Evolutionary conservation across 108 stramenopile genomes (phyloP), one percentile per base, ranked within the genome.

Genomic region (Skeletonema costatum): DNA sequence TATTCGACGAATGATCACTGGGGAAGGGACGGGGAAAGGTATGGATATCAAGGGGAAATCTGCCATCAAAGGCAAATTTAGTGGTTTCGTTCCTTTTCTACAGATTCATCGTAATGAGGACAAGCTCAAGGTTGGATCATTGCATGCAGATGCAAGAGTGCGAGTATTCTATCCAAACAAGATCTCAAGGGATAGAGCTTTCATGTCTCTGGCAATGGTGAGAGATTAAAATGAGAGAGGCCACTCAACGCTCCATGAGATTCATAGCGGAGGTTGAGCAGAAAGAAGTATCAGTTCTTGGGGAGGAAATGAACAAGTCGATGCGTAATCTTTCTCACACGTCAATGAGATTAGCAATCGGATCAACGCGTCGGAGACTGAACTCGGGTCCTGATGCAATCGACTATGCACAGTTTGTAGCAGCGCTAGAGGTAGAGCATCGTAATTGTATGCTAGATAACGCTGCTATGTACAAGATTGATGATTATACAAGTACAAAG

Each of bases 81-180:
- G 35, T 38, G 69, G 60, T 14, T 77, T 41, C 42, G 66, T 69
- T 32, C 70, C 71, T 30, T 73, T 73, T 10, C 30, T 73, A 3
- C 71, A 73, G 25, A 73, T 73, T 12, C 63, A 73, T 59, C 32
- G 29, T 16, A 32, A 73, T 3, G 38, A 29, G 9, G 61, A 73
- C 30, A 64, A 73, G 38, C 35, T 16, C 21, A 32, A 17, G 25
- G 19, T 64, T 53, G 25, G 63, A 3, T 19, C 29, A 4, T 32
- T 29, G 21, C 63, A 21, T 25, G 32, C 58, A 14, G 63, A 64
- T 39, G 16, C 21, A n/a, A 61, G 63, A 59, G 35, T 73, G 13
- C 61, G 62, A 25, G 63, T 73, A 25, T 73, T 36, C 71, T 73
- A 64, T 59, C 33, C 25, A 10, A 36, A 21, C 8, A 29, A 62